phyloP scores from a whole-genome alignment of 2,329 filamentous ascomycete genomes.

The Botryotinia calthae region DNA sequence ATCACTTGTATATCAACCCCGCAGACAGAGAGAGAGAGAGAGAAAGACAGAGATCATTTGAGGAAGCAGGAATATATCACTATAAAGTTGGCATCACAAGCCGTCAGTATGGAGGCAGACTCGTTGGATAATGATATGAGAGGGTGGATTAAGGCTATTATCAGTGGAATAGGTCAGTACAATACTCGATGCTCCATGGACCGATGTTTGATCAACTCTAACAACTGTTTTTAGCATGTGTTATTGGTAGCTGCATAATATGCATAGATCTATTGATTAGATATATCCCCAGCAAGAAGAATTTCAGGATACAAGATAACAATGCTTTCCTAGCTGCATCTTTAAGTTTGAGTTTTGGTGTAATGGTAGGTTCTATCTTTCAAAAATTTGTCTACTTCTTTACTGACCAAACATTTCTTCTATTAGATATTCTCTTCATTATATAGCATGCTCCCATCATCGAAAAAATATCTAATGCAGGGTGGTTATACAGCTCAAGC shows the following conservation, averaged over 20 bases:
- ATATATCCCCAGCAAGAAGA: slow-evolving; percentile 66
- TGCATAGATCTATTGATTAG: slow-evolving; percentile 79
- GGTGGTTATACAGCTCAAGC: slow-evolving; percentile 63
- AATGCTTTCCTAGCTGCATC: slow-evolving; percentile 84
- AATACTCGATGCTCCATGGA: neutral
- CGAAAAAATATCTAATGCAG: slow-evolving; percentile 71
- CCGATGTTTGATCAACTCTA: neutral
- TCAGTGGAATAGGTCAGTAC: slow-evolving; percentile 67
- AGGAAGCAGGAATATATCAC: neutral
- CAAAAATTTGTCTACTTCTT: neutral
- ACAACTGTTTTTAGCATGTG: slow-evolving; percentile 49
- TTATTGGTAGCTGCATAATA: slow-evolving; percentile 78
- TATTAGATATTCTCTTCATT: slow-evolving; percentile 84
- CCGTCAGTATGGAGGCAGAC: slow-evolving; percentile 25
- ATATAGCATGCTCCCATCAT: slow-evolving; percentile 88
- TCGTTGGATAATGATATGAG: slow-evolving; percentile 73
- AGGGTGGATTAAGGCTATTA: slow-evolving; percentile 89
- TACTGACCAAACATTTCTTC: neutral
- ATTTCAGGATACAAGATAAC: slow-evolving; percentile 87
- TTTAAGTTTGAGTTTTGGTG: slow-evolving; percentile 88
- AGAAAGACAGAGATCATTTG: neutral
- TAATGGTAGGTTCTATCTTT: slow-evolving; percentile 68
- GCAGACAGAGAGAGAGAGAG: neutral
- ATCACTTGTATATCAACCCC: neutral
- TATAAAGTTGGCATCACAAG: neutral